Evolutionary conservation across 805 yeast genomes (phyloP), one percentile per base, ranked within the genome.

Genomic region (Hanseniaspora valbyensis): DNA sequence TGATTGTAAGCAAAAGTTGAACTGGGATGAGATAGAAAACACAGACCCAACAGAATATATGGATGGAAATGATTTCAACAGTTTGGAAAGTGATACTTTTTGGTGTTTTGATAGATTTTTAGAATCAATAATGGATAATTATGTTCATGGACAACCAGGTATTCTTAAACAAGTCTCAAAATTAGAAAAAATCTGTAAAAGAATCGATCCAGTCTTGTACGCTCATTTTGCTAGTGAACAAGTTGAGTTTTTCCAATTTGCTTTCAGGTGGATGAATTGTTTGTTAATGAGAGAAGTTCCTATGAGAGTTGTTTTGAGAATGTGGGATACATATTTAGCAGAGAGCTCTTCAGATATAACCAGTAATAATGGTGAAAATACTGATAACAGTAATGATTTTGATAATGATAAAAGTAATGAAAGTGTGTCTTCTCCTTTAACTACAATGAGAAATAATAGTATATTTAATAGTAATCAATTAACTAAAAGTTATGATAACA

Each of bases 221-320:
- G 70, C 71, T 34, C 97, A 92, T 67, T 76, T 92, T 55, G 80
- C 80, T 53, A 60, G 65, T 1, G 96, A 92, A 62, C 84, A 84
- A 43, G 78, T 92, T n/a, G 95, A 92, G 65, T 92, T 92, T 60
- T 78, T 92, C 55, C 98, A 92, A 66, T 92, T 92, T 65, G 78
- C 96, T 19, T 92, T 92, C 69, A 73, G 98, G 57, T 92, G 98
- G 98, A 92, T 92, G 97, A 92, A 92, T 66, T 92, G 98, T 69
- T 69, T 92, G 59, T 69, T 92, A 44, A 92, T 92, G 98, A 77
- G 98, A 56, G 98, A 92, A 59, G 72, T 92, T 41, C 78, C 81
- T 38, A 78, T 92, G 59, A 69, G 70, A 28, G 76, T 86, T 54
- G 83, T 89, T 4, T 80, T 89, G 21, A 73, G 98, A 52, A 90